Percentiles rank a stretch among this genome's conserved stretches.
Evolutionary conservation across 805 yeast species (phyloP).

Genomic region (Saccharomyces mikatae): DNA sequence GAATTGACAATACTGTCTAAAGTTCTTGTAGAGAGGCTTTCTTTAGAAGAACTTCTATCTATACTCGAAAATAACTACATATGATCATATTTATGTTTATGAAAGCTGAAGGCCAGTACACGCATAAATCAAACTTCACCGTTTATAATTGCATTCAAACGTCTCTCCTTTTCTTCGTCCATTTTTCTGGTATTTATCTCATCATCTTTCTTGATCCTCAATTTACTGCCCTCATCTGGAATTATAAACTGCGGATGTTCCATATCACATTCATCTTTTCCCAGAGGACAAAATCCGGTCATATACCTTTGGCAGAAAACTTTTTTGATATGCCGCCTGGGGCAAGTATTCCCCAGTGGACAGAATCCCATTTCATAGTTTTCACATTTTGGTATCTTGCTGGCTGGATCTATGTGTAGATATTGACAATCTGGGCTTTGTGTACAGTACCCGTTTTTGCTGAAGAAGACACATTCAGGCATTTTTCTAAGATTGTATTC

Average conservation of each 20-base stretch:
- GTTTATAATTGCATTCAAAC: constrained; percentile 30
- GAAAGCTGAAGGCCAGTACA: not conserved
- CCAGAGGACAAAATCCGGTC: constrained; percentile 90
- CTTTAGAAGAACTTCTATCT: constrained; percentile 1
- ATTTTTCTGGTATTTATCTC: constrained; percentile 29
- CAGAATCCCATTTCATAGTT: constrained; percentile 86
- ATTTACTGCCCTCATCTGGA: constrained; percentile 33
- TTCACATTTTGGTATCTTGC: constrained; percentile 80
- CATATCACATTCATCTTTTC: constrained; percentile 61
- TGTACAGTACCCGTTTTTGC: constrained; percentile 75
- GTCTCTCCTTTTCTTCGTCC: constrained; percentile 30
- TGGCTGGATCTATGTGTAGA: constrained; percentile 81
- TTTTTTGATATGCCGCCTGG: constrained; percentile 69
- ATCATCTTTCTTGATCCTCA: constrained; percentile 25
- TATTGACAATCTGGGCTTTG: constrained; percentile 92
- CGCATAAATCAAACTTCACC: constrained; percentile 15
- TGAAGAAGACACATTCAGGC: constrained; percentile 91
- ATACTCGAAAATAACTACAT: not conserved
- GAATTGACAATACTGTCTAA: constrained; percentile 7
- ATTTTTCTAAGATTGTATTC: constrained; percentile 88
- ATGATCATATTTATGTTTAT: not conserved
- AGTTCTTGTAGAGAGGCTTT: constrained; percentile 6
- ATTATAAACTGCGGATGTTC: constrained; percentile 73
- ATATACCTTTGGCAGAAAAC: constrained; percentile 70
- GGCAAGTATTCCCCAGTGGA: constrained; percentile 82